Evolutionary conservation across 352 stramenopile genomes (phyloP).

Genomic region (Aphanomyces invadans): DNA sequence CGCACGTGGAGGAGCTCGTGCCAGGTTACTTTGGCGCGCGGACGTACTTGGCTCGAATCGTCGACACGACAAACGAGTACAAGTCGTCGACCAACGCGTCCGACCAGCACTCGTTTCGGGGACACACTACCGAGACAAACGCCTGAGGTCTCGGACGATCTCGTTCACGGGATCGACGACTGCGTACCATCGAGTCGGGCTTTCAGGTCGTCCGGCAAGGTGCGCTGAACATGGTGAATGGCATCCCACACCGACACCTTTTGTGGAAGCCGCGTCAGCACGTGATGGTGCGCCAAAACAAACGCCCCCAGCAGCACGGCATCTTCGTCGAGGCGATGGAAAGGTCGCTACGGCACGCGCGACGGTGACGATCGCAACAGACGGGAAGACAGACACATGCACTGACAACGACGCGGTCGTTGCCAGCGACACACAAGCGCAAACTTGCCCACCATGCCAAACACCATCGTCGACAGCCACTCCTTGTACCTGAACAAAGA

Average conservation of each 20-base stretch:
- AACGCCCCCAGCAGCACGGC: conserved; percentile 50
- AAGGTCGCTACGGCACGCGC: conserved; percentile 21
- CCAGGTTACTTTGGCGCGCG: background rate
- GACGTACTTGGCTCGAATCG: background rate
- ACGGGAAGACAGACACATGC: no score
- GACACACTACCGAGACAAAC: conserved; percentile 25
- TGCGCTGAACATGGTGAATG: conserved; percentile 34
- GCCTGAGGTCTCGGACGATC: no score
- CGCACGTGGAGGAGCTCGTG: no score
- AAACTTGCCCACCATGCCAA: no score
- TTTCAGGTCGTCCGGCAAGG: background rate
- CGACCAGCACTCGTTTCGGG: conserved; percentile 43
- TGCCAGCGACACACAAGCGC: no score
- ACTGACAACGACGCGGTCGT: no score
- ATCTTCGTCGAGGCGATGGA: conserved; percentile 15
- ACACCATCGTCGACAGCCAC: no score
- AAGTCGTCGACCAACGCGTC: conserved; percentile 47
- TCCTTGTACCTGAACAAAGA: conserved; percentile 48
- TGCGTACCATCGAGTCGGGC: background rate
- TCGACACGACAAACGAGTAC: background rate
- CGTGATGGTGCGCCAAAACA: conserved; percentile 45
- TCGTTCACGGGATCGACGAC: no score
- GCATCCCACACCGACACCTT: conserved; percentile 46
- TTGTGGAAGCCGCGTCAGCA: conserved; percentile 34
- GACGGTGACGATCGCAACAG: no score